Percentiles rank a stretch among this genome's conserved stretches.
Conservation (phyloP, 208 protist genomes). For the Leishmania tarentolae region DNA sequence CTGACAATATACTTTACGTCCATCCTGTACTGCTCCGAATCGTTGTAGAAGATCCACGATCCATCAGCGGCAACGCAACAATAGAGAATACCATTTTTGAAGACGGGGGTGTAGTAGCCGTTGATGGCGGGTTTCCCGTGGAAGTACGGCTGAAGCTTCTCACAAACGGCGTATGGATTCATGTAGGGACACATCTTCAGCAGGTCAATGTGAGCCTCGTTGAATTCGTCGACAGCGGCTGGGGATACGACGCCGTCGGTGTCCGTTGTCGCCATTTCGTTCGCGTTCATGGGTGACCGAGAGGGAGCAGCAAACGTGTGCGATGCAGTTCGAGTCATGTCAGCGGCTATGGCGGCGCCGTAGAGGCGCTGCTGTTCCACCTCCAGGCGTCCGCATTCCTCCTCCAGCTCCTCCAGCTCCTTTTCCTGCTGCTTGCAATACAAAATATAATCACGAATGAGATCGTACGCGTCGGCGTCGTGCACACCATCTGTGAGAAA, state of each 20-base stretch:
- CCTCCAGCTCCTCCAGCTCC: slow-evolving; percentile 15
- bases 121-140: slow-evolving; percentile 26
- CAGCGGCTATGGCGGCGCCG: slow-evolving; percentile 8
- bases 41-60: slow-evolving; percentile 79
- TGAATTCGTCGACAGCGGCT: slow-evolving; percentile 54
- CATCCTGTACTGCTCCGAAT: slow-evolving; percentile 65
- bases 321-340: slow-evolving; percentile 21
- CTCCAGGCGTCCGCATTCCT: slow-evolving; percentile 21
- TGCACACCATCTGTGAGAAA: slow-evolving; percentile 25
- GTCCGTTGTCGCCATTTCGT: slow-evolving; percentile 4
- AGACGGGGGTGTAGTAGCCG: slow-evolving; percentile 30
- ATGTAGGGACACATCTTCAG: slow-evolving; percentile 33
- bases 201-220: slow-evolving; percentile 42
- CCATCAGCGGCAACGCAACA: slow-evolving; percentile 41
- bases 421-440: slow-evolving; percentile 41
- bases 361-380: slow-evolving; percentile 35
- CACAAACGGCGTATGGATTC: neutral
- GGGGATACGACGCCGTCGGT: slow-evolving; percentile 19
- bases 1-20: slow-evolving; percentile 54
- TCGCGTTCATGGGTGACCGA: slow-evolving; percentile 21
- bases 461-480: slow-evolving; percentile 30
- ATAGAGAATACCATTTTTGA: slow-evolving; percentile 49
- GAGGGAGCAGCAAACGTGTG: slow-evolving; percentile 12
- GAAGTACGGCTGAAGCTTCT: slow-evolving; percentile 9
- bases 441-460: slow-evolving; percentile 34